A percentile compares a stretch with the other conserved stretches of the same genome.
Conservation (phyloP, 768 basidiomycete species). For the Russula emetica region DNA sequence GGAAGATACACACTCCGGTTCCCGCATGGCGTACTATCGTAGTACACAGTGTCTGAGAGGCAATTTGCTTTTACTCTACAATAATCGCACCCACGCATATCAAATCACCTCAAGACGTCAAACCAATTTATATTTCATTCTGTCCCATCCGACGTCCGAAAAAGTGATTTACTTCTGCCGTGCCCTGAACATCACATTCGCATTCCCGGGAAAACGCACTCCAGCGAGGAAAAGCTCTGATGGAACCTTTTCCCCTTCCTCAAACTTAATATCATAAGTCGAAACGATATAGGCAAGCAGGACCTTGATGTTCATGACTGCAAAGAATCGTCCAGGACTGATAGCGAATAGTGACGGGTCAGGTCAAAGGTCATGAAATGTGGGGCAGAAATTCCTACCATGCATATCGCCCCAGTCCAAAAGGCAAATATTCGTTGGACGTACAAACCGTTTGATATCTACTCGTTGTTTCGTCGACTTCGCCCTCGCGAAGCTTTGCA, state of each 20-base stretch:
- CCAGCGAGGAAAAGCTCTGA: neutral
- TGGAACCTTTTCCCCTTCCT: neutral
- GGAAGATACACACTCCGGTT: no score
- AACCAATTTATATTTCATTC: no score
- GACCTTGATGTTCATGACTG: neutral
- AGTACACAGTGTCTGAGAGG: no score
- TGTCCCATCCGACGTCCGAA: neutral
- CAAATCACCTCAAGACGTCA: no score
- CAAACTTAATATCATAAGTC: neutral
- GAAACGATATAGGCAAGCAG: neutral
- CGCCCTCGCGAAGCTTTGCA: conserved; percentile 30
- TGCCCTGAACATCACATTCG: no score
- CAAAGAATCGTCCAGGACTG: neutral
- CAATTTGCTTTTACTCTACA: no score
- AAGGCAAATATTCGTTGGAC: neutral
- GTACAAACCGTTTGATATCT: no score
- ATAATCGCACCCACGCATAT: no score
- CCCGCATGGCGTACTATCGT: no score
- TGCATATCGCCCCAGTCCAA: neutral
- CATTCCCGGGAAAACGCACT: neutral
- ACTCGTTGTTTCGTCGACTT: conserved; percentile 8
- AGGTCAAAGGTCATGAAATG: no score
- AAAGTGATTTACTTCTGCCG: no score
- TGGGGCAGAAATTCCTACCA: neutral
- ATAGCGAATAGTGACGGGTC: no score